These are phyloP conservation scores for Aspergillus asperescens DNA, from an alignment of 495 filamentous ascomycete species.

Conservation along the genomic window DNA sequence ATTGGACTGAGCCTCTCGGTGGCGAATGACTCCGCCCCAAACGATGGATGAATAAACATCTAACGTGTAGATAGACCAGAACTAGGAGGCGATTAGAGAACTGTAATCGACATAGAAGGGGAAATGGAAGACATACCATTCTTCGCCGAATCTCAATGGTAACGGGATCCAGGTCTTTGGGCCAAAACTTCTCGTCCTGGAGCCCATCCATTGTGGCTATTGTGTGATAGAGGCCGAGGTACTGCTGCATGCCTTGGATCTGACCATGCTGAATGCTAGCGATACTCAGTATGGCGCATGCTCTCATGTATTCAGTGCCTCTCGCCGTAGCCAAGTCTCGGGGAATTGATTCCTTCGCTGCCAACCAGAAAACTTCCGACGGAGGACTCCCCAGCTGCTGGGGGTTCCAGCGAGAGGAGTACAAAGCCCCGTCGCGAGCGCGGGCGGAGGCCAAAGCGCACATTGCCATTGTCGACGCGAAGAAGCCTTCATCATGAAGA, in stretches of 20 bases:
- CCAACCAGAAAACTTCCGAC: not conserved
- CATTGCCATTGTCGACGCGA: conserved; percentile 4
- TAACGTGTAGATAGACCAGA: conserved; percentile 3
- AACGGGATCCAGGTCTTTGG: not conserved
- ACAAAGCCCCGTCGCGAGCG: not conserved
- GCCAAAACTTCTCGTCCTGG: conserved; percentile 2
- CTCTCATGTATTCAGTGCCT: conserved; percentile 2
- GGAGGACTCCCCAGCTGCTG: not conserved
- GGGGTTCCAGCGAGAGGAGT: not conserved
- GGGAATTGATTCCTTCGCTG: conserved; percentile 1
- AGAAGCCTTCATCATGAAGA: not conserved
- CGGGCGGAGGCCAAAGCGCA: not conserved
- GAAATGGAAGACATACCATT: not conserved
- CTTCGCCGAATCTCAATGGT: not conserved
- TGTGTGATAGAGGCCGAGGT: not conserved
- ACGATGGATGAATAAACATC: conserved; percentile 3
- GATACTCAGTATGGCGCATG: not conserved
- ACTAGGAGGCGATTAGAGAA: not conserved
- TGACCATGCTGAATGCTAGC: conserved; percentile 2
- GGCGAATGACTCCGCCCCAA: conserved; percentile 1
- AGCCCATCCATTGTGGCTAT: not conserved
- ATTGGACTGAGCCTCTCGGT: conserved; percentile 4
- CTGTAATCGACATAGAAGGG: not conserved
- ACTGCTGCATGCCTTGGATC: conserved; percentile 5
- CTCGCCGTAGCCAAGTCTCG: not conserved